Evolutionary conservation across 2,329 filamentous ascomycete genomes (phyloP).

Genomic region (Pestalotiopsis sp.): DNA sequence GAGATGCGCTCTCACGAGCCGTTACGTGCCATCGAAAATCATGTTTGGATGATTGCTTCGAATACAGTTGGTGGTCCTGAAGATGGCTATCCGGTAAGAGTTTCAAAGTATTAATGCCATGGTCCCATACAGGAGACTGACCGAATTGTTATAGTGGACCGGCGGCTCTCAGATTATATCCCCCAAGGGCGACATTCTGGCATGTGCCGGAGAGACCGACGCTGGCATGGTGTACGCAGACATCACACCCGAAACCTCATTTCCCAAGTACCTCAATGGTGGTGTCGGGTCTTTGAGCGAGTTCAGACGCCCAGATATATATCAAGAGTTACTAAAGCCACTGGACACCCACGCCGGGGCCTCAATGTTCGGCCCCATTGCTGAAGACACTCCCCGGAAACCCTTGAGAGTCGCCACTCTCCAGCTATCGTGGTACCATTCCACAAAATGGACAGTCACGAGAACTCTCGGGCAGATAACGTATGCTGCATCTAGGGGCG

Average conservation of each 20-base stretch:
- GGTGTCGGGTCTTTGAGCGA: neutral
- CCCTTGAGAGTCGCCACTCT: neutral
- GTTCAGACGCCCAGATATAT: neutral
- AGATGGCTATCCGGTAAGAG: neutral
- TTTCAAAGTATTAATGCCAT: neutral
- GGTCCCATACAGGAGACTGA: neutral
- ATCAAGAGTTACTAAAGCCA: neutral
- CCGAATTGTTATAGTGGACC: neutral
- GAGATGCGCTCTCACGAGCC: slow-evolving; percentile 6
- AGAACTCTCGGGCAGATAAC: neutral
- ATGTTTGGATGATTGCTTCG: slow-evolving; percentile 6
- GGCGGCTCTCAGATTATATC: slow-evolving; percentile 3
- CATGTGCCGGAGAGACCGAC: neutral
- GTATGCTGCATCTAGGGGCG: neutral
- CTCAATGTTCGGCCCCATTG: neutral
- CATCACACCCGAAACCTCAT: neutral
- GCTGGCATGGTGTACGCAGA: slow-evolving; percentile 1
- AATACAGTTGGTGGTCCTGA: neutral
- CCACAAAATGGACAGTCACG: slow-evolving; percentile 2
- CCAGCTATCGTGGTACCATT: neutral
- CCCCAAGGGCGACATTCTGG: neutral
- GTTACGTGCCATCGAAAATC: neutral
- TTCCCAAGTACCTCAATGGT: neutral
- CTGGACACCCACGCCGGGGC: neutral
- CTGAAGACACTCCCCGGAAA: neutral